These are phyloP conservation scores for Boletus tylopilopsis DNA, from an alignment of 768 basidiomycete species.

Conservation along the genomic window DNA sequence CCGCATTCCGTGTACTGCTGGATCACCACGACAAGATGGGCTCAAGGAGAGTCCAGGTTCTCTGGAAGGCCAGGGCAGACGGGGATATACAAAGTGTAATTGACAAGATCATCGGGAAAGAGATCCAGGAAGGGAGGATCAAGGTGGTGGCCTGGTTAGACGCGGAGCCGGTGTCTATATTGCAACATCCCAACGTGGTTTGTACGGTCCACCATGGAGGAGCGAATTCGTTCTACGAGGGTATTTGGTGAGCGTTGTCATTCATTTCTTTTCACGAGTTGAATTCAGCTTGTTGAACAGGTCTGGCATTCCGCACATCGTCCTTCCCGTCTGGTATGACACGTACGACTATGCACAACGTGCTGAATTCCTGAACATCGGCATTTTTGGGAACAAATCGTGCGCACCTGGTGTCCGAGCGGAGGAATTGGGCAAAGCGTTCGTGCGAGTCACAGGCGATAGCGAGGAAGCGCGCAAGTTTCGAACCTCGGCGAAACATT, in stretches of 20 bases:
- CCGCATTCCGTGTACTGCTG: slow-evolving; percentile 7
- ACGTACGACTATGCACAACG: slow-evolving; percentile 5
- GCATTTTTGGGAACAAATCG: slow-evolving; percentile 1
- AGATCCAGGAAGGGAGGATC: slow-evolving; percentile 5
- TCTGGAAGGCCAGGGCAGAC: slow-evolving; percentile 5
- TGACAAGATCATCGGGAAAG: neutral
- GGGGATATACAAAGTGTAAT: neutral
- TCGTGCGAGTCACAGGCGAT: slow-evolving; percentile 4
- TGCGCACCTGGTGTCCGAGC: neutral
- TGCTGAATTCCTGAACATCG: slow-evolving; percentile 2
- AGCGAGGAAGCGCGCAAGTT: slow-evolving; percentile 1
- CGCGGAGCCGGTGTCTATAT: slow-evolving; percentile 8
- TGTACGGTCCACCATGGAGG: slow-evolving; percentile 1
- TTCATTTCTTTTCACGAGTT: neutral
- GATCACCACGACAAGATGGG: neutral
- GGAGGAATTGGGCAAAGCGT: slow-evolving; percentile 2
- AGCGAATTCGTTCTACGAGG: slow-evolving; percentile 2
- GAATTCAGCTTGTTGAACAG: neutral
- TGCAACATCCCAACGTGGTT: neutral
- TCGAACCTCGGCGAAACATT: neutral
- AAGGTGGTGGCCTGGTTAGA: slow-evolving; percentile 12
- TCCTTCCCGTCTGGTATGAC: slow-evolving; percentile 13
- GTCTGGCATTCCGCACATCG: slow-evolving; percentile 9
- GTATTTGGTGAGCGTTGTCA: neutral
- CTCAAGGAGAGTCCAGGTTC: neutral